phyloP scores from a whole-genome alignment of 768 basidiomycete species.

The Pleurotus cornucopiae region DNA sequence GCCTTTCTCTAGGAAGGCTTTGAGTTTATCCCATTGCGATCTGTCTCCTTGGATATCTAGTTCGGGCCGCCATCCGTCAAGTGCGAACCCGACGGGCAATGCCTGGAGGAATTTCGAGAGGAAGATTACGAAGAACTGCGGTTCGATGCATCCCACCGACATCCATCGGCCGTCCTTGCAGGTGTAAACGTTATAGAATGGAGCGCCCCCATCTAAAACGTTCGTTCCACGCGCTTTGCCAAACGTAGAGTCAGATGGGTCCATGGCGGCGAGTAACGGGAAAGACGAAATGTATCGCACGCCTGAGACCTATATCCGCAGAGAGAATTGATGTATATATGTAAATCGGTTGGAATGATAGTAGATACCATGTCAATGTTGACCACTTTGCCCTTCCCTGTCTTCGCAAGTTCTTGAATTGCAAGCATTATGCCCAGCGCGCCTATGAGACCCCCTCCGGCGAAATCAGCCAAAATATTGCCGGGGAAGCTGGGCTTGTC shows the following conservation, averaged over 20 bases:
- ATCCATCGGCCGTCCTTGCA: conserved; percentile 75
- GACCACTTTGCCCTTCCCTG: conserved; percentile 70
- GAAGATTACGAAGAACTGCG: conserved; percentile 65
- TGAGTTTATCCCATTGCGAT: conserved; percentile 54
- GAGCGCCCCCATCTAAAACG: conserved; percentile 70
- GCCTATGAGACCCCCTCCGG: conserved; percentile 73
- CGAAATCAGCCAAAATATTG: conserved; percentile 80
- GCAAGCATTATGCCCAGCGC: conserved; percentile 73
- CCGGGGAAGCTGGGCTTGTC: conserved; percentile 69
- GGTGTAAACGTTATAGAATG: conserved; percentile 72
- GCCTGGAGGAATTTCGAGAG: conserved; percentile 48
- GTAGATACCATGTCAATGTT: conserved; percentile 66
- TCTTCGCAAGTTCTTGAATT: conserved; percentile 60
- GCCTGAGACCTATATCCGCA: conserved; percentile 61
- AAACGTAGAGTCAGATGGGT: conserved; percentile 28
- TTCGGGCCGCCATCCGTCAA: conserved; percentile 54
- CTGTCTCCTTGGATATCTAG: conserved; percentile 37
- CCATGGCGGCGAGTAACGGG: conserved; percentile 49
- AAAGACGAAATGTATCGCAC: conserved; percentile 74
- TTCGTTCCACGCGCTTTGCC: conserved; percentile 49
- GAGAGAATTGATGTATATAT: conserved; percentile 1
- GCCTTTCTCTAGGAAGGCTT: conserved; percentile 55
- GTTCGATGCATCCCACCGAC: conserved; percentile 73
- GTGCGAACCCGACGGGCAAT: conserved; percentile 39
- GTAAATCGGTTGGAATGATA: background rate